phyloP scores from a whole-genome alignment of 768 basidiomycete species.

The Saitozyma podzolica region DNA sequence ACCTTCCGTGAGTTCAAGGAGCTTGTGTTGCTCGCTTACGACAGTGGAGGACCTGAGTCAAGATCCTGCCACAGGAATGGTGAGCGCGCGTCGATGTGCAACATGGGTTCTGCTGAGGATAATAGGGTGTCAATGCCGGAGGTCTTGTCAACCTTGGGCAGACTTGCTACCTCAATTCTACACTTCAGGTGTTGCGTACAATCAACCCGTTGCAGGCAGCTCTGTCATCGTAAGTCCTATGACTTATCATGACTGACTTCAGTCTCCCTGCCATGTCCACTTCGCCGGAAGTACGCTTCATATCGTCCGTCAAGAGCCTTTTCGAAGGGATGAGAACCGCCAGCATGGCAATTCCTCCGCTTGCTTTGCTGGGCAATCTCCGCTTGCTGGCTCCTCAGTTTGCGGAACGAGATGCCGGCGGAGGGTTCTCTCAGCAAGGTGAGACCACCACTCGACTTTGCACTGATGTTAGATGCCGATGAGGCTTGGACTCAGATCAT shows the following conservation, averaged over 20 bases:
- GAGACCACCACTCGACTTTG: background rate
- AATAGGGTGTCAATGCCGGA: conserved; percentile 11
- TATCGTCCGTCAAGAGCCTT: conserved; percentile 62
- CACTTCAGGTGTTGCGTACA: conserved; percentile 86
- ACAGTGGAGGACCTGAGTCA: conserved; percentile 76
- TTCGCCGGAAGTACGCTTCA: conserved; percentile 19
- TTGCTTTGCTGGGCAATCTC: conserved; percentile 64
- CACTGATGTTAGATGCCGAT: conserved; percentile 40
- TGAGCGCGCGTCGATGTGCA: too few relatives aligned
- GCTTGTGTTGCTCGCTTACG: conserved; percentile 3
- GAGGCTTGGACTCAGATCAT: conserved; percentile 50
- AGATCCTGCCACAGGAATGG: too few relatives aligned
- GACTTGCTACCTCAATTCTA: conserved; percentile 97
- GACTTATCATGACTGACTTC: background rate
- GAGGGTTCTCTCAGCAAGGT: conserved; percentile 80
- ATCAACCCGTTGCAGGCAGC: conserved; percentile 84
- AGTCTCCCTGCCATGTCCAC: conserved; percentile 1
- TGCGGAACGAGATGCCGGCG: conserved; percentile 63
- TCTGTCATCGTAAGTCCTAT: conserved; percentile 59
- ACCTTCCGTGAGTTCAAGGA: conserved; percentile 64
- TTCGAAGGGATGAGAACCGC: conserved; percentile 73
- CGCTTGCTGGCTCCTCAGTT: conserved; percentile 87
- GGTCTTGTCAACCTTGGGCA: conserved; percentile 67
- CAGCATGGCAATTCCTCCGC: conserved; percentile 71
- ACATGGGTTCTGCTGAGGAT: too few relatives aligned